Conservation (phyloP, 2,329 filamentous ascomycete species). For the Paecilomyces dactylethromorphus region DNA sequence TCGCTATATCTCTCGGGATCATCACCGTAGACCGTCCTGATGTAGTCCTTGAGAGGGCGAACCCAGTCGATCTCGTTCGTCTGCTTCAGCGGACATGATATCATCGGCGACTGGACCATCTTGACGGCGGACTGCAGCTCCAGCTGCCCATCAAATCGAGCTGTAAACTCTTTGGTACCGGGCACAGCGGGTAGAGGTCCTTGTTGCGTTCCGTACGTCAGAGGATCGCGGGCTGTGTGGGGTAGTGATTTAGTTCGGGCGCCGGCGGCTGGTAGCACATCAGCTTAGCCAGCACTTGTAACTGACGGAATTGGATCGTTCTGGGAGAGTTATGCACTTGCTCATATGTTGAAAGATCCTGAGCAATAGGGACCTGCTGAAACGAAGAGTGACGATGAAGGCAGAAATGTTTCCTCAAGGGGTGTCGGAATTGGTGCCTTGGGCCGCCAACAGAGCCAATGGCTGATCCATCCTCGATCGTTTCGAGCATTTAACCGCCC, state of each 20-base stretch:
- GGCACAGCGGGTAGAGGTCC: background rate
- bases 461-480: background rate
- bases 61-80: slow-evolving; percentile 99
- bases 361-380: background rate
- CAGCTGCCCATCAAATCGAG: slow-evolving; percentile 6
- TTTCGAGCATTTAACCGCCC: background rate
- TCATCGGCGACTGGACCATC: slow-evolving; percentile 88
- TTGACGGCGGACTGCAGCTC: slow-evolving; percentile 30
- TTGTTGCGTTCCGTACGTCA: background rate
- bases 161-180: background rate
- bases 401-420: background rate
- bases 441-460: background rate
- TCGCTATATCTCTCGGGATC: slow-evolving; percentile 93
- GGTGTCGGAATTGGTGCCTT: background rate
- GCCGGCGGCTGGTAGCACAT: background rate
- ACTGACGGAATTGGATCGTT: background rate
- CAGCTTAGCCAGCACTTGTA: background rate
- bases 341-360: background rate
- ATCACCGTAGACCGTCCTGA: slow-evolving; percentile 88
- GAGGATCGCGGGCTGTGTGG: background rate
- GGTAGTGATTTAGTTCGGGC: background rate
- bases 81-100: slow-evolving; percentile 82
- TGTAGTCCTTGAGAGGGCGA: slow-evolving; percentile 83
- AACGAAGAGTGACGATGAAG: background rate
- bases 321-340: background rate